Percentiles rank a stretch among this genome's conserved stretches.
phyloP scores from a whole-genome alignment of 345 rosid genomes.

The Salix exigua region DNA sequence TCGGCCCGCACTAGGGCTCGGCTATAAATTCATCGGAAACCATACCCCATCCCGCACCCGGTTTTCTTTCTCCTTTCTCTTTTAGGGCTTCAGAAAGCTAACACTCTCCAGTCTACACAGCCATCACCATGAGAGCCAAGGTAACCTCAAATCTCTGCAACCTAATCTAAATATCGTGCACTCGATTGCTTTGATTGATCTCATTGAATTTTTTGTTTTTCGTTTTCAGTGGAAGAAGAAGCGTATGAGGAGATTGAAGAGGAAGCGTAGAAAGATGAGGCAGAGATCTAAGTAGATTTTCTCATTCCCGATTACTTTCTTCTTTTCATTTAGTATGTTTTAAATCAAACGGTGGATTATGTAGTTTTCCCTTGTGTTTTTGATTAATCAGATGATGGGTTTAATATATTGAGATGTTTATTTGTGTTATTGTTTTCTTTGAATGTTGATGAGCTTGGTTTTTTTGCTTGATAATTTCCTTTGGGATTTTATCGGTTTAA shows the following conservation, averaged over 20 bases:
- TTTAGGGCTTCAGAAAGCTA: no score
- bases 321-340: background rate
- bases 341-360: background rate
- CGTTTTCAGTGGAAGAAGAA: constrained; percentile 55
- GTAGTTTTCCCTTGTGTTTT: background rate
- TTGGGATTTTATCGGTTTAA: no score
- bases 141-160: background rate
- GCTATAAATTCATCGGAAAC: no score
- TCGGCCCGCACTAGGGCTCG: no score
- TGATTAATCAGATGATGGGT: background rate
- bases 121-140: constrained; percentile 28
- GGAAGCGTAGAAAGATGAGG: constrained; percentile 52
- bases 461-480: background rate
- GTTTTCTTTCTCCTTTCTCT: no score
- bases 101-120: no score
- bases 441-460: background rate
- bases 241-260: constrained; percentile 52
- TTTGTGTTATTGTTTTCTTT: background rate
- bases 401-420: background rate
- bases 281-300: constrained; percentile 40
- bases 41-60: no score
- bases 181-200: background rate
- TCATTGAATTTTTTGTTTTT: no score
- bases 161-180: background rate
- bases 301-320: background rate